Evolutionary conservation across 1,139 yeast species (phyloP).

Genomic region (Yamadazyma epiphylla): DNA sequence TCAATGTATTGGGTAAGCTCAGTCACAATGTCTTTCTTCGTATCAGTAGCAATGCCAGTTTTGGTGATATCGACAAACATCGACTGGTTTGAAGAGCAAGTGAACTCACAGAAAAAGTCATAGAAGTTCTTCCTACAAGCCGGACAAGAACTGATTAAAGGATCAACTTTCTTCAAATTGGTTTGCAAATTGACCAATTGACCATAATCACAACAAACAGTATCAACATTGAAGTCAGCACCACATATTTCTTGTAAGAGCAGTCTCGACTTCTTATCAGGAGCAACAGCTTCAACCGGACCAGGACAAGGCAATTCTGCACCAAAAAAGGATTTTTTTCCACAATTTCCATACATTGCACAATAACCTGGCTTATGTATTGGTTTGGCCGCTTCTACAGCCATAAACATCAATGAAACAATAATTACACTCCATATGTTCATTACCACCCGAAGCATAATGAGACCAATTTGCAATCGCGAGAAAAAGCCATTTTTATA

Average conservation of each 20-base stretch:
- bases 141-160: slow-evolving; percentile 86
- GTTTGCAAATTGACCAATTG: slow-evolving; percentile 33
- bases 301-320: slow-evolving; percentile 74
- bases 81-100: slow-evolving; percentile 86
- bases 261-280: slow-evolving; percentile 40
- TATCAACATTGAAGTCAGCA: slow-evolving; percentile 42
- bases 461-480: too few species aligned
- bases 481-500: too few species aligned
- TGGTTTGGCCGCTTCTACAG: too few species aligned
- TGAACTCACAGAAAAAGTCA: slow-evolving; percentile 81
- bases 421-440: too few species aligned
- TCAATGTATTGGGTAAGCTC: slow-evolving; percentile 67
- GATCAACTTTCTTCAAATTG: slow-evolving; percentile 71
- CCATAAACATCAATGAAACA: too few species aligned
- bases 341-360: slow-evolving; percentile 66
- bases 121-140: slow-evolving; percentile 87
- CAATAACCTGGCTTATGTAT: slow-evolving; percentile 40
- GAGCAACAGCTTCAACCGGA: slow-evolving; percentile 42
- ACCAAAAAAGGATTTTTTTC: slow-evolving; percentile 79
- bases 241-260: slow-evolving; percentile 69
- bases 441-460: too few species aligned
- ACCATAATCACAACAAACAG: slow-evolving; percentile 39
- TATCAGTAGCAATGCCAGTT: slow-evolving; percentile 47
- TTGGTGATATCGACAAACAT: slow-evolving; percentile 64
- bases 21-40: slow-evolving; percentile 60